Percentiles rank a stretch among this genome's conserved stretches.
phyloP scores from a whole-genome alignment of 2,329 filamentous ascomycete genomes.

The Fusarium drepaniforme region DNA sequence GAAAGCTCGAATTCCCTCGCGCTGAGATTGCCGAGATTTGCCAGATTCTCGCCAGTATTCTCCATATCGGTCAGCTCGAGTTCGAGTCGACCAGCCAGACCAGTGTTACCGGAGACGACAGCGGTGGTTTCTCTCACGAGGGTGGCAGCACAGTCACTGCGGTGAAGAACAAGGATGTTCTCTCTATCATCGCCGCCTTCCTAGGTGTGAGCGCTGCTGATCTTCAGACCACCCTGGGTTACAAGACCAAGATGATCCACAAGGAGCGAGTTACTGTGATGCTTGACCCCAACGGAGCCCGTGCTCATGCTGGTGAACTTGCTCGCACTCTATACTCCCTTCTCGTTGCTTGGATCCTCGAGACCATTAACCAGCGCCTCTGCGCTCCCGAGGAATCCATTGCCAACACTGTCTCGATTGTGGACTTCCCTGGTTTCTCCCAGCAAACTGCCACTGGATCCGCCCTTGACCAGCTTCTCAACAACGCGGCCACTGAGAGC shows the following conservation, averaged over 20 bases:
- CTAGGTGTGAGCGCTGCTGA: conserved; percentile 85
- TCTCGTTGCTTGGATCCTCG: conserved; percentile 92
- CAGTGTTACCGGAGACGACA: conserved; percentile 85
- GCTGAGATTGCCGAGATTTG: conserved; percentile 97
- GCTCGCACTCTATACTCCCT: conserved; percentile 94
- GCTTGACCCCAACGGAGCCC: conserved; percentile 91
- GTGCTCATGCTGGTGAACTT: conserved; percentile 92
- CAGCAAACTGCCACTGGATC: conserved; percentile 87
- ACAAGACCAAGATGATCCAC: conserved; percentile 97
- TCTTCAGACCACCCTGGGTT: conserved; percentile 88
- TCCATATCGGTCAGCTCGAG: conserved; percentile 98
- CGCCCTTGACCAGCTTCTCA: conserved; percentile 90
- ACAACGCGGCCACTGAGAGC: conserved; percentile 92
- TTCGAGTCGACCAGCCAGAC: conserved; percentile 88
- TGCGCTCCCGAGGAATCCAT: conserved; percentile 91
- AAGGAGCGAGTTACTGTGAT: conserved; percentile 98
- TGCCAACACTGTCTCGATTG: conserved; percentile 92
- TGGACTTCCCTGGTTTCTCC: conserved; percentile 96
- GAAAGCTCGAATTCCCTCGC: conserved; percentile 93
- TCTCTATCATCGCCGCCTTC: conserved; percentile 92
- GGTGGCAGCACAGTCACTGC: conserved; percentile 87
- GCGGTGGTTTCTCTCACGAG: conserved; percentile 95
- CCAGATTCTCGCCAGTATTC: conserved; percentile 90
- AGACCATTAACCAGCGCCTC: conserved; percentile 89
- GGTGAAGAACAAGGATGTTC: conserved; percentile 93